phyloP scores from a whole-genome alignment of 129 eudicot species.

The Oenanthe sinensis region DNA sequence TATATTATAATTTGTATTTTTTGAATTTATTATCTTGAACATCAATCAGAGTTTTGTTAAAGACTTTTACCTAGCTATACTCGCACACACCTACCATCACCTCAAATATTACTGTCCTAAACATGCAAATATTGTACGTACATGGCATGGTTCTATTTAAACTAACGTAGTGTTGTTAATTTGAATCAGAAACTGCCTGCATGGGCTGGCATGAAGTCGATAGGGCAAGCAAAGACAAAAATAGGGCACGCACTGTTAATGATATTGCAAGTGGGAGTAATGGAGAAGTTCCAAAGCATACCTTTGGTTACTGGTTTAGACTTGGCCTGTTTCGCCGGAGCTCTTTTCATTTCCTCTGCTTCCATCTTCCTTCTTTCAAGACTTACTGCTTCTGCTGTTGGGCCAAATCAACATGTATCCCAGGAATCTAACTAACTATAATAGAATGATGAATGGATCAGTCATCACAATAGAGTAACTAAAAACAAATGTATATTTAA shows the following conservation, averaged over 20 bases:
- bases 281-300: conserved; percentile 59
- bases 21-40: background rate
- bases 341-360: conserved; percentile 54
- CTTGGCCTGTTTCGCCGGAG: conserved; percentile 73
- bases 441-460: background rate
- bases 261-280: conserved; percentile 64
- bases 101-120: background rate
- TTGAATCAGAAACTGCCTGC: conserved; percentile 44
- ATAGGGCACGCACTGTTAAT: conserved; percentile 67
- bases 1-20: background rate
- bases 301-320: conserved; percentile 49
- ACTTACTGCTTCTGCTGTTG: conserved; percentile 13
- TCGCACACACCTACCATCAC: no score
- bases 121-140: background rate
- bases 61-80: no score
- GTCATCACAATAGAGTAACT: background rate
- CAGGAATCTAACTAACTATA: background rate
- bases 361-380: conserved; percentile 50
- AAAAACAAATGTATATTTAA: background rate
- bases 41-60: background rate
- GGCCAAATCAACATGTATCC: background rate
- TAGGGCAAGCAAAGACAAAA: conserved; percentile 57
- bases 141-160: background rate
- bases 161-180: background rate
- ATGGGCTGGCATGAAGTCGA: conserved; percentile 49